Evolutionary conservation across 2,329 filamentous ascomycete species (phyloP), one percentile per base, ranked within the genome.

Genomic region (Aspergillus udagawae): DNA sequence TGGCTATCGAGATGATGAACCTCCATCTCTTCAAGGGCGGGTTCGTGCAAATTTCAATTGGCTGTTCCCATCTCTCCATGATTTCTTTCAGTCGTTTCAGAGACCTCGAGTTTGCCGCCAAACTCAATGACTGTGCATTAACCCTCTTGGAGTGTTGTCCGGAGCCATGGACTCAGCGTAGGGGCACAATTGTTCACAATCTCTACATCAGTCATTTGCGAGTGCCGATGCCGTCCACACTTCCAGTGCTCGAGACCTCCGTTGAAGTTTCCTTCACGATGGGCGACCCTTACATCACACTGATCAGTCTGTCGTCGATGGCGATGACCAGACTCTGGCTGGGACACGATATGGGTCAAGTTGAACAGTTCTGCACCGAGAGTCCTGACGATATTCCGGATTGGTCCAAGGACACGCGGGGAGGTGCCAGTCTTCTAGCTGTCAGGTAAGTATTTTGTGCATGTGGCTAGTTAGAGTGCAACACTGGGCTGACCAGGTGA

Each of bases 151-250:
- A 81, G 17, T 71, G 75, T 51, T 84, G 80, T 58, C 75, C 79
- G 1, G 79, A 83, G 53, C 64, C 76, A 3, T 86, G 83, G 67
- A 84, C 82, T 0, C 71, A 80, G 23, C 83, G 82, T 25, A 76
- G 83, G 49, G 83, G 82, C 2, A 77, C 81, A 44, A 83, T 84
- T 1, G 70, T 86, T 23, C 80, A 83, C 55, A 78, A 80, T n/a
- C 70, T 85, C 8, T 86, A 86, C 67, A 72, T 86, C n/a, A 83
- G 82, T n/a, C 84, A 87, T 65, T 67, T 87, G 25, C 77, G 81
- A 56, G 73, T 77, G 10, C 81, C 83, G 2, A 70, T 86, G 49
- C 67, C 73, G 12, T 77, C 81, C 38, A 77, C 82, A 21, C 74
- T 86, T 17, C 77, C 79, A 1, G 70, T 75, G 3, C 75, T 87